Conservation (phyloP, 1,284 basidiomycete genomes). For the Trametes sp. region DNA sequence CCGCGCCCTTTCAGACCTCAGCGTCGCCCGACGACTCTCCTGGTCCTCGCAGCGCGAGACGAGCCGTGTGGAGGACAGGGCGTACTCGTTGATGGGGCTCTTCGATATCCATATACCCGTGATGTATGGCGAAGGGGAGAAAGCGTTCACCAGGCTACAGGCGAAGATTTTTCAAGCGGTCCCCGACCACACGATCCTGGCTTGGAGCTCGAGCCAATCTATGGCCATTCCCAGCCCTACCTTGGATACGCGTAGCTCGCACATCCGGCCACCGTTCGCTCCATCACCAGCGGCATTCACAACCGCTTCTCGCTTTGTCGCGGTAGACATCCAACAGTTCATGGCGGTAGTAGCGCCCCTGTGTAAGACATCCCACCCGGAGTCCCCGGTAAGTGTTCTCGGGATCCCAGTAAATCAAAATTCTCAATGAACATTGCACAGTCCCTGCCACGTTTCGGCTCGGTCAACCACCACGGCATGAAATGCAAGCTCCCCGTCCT, state of each 20-base stretch:
- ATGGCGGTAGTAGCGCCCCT: background rate
- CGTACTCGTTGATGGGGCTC: slow-evolving; percentile 13
- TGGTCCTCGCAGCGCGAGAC: slow-evolving; percentile 1
- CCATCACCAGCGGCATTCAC: too few species aligned
- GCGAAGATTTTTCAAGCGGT: background rate
- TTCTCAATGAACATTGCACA: background rate
- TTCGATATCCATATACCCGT: slow-evolving; percentile 9
- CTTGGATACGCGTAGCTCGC: too few species aligned
- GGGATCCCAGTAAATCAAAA: background rate
- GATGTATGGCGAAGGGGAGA: slow-evolving; percentile 10
- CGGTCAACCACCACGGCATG: background rate
- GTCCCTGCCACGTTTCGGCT: background rate
- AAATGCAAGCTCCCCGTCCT: background rate
- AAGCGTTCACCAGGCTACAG: slow-evolving; percentile 8
- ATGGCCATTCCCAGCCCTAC: too few species aligned
- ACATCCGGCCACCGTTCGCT: too few species aligned
- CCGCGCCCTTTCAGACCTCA: background rate
- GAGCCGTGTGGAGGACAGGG: slow-evolving; percentile 2
- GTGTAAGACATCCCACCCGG: background rate
- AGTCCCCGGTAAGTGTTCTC: background rate
- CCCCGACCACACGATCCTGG: too few species aligned
- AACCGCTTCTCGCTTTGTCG: background rate
- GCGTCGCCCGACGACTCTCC: slow-evolving; percentile 4
- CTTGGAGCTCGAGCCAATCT: too few species aligned
- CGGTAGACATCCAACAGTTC: background rate